Evolutionary conservation across 306 rosid species (phyloP).

Genomic region (Psophocarpus tetragonolobus): DNA sequence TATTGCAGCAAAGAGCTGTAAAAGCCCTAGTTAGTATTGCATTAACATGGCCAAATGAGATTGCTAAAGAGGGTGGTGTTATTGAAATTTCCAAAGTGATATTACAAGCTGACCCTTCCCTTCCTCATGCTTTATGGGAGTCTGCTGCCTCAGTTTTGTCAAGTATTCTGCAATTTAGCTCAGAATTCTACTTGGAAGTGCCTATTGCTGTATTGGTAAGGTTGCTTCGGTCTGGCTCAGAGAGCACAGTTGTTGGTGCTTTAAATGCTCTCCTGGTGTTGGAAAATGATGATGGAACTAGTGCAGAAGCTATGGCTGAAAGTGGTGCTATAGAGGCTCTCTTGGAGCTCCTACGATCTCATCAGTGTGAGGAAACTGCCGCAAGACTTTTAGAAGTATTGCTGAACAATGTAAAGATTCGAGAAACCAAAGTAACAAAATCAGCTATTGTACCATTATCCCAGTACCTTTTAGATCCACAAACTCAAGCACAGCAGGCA

Average conservation of each 20-base stretch:
- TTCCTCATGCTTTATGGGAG: constrained; percentile 97
- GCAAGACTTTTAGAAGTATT: constrained; percentile 94
- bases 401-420: constrained; percentile 90
- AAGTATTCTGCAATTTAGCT: constrained; percentile 93
- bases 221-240: constrained; percentile 94
- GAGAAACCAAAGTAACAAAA: constrained; percentile 91
- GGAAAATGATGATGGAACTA: constrained; percentile 92
- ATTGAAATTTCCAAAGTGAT: constrained; percentile 88
- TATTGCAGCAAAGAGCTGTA: constrained; percentile 96
- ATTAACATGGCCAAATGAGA: constrained; percentile 95
- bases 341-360: constrained; percentile 90
- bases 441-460: constrained; percentile 90
- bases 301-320: constrained; percentile 99
- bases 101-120: constrained; percentile 90
- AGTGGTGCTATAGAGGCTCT: constrained; percentile 99
- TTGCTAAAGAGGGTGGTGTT: constrained; percentile 98
- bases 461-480: constrained; percentile 98
- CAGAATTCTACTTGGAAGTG: constrained; percentile 95
- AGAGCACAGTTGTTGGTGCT: constrained; percentile 82
- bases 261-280: constrained; percentile 94
- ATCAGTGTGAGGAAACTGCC: constrained; percentile 94
- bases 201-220: constrained; percentile 97
- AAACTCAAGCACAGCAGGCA: constrained; percentile 96
- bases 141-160: constrained; percentile 95
- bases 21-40: constrained; percentile 96